phyloP scores from a whole-genome alignment of 345 rosid species.

The Camelina hispida region DNA sequence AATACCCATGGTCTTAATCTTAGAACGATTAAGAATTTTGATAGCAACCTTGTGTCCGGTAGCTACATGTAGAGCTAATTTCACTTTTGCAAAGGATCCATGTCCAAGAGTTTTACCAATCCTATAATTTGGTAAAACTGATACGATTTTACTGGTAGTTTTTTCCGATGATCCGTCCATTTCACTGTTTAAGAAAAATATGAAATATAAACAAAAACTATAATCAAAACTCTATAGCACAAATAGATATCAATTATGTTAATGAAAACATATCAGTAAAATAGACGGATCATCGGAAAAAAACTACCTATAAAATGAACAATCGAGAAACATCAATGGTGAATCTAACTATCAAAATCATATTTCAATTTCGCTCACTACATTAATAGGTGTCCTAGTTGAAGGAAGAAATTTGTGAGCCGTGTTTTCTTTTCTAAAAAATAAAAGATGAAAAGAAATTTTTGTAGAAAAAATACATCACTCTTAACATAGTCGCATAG shows the following conservation, averaged over 20 bases:
- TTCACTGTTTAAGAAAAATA: slow-evolving; percentile 13
- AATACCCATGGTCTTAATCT: slow-evolving; percentile 64
- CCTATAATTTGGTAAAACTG: slow-evolving; percentile 63
- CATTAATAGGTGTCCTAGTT: neutral
- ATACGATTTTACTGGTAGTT: slow-evolving; percentile 48
- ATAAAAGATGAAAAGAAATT: neutral
- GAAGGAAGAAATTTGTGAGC: neutral
- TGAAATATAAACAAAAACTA: neutral
- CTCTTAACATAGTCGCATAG: neutral
- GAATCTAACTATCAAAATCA: neutral
- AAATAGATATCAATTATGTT: neutral
- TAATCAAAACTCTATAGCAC: neutral
- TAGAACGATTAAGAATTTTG: slow-evolving; percentile 81
- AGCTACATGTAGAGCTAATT: slow-evolving; percentile 69
- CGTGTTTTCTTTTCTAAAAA: neutral
- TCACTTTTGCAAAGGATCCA: slow-evolving; percentile 89
- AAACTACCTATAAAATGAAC: neutral
- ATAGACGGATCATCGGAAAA: neutral
- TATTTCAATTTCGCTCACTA: neutral
- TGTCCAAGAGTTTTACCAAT: slow-evolving; percentile 78
- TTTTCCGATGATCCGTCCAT: slow-evolving; percentile 56
- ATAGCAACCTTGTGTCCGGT: slow-evolving; percentile 91
- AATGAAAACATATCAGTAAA: neutral
- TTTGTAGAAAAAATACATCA: neutral
- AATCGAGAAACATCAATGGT: neutral